Evolutionary conservation across 148 eudicot species (phyloP).

Genomic region (Polygonum aviculare): DNA sequence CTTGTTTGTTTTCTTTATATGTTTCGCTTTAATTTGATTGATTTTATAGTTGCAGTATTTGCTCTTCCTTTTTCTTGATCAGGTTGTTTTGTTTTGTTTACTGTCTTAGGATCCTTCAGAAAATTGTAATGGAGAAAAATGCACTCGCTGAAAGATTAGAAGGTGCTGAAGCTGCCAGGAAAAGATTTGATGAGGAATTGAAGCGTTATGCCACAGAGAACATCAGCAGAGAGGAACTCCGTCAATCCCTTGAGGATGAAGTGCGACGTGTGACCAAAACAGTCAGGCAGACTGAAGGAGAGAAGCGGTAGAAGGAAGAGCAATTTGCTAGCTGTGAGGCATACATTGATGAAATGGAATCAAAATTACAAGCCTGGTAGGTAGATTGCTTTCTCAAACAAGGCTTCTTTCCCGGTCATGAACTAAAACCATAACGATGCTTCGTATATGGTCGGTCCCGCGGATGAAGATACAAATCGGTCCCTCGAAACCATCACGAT

Average conservation of each 20-base stretch:
- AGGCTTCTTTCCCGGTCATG: too few species aligned
- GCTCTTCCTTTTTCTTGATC: background rate
- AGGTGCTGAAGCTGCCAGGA: conserved; percentile 79
- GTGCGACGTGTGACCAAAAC: conserved; percentile 81
- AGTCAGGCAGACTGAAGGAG: conserved; percentile 90
- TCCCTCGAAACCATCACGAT: too few species aligned
- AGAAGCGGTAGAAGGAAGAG: conserved; percentile 94
- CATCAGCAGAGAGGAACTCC: conserved; percentile 60
- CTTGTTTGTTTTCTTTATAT: background rate
- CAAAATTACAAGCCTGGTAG: conserved; percentile 90
- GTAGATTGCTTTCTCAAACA: conserved; percentile 19
- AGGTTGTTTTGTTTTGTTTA: background rate
- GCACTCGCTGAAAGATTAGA: conserved; percentile 76
- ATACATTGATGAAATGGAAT: conserved; percentile 83
- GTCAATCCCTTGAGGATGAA: conserved; percentile 91
- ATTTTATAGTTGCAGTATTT: background rate
- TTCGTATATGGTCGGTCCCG: too few species aligned
- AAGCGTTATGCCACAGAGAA: conserved; percentile 91
- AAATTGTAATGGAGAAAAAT: conserved; percentile 83
- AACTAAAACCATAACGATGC: background rate
- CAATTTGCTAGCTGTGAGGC: conserved; percentile 94
- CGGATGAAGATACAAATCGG: too few species aligned
- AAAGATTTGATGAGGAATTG: conserved; percentile 86
- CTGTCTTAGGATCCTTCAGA: conserved; percentile 29
- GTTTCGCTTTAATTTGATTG: background rate